Evolutionary conservation across 768 basidiomycete genomes (phyloP), one percentile per base, ranked within the genome.

Genomic region (Termitomyces sp.): DNA sequence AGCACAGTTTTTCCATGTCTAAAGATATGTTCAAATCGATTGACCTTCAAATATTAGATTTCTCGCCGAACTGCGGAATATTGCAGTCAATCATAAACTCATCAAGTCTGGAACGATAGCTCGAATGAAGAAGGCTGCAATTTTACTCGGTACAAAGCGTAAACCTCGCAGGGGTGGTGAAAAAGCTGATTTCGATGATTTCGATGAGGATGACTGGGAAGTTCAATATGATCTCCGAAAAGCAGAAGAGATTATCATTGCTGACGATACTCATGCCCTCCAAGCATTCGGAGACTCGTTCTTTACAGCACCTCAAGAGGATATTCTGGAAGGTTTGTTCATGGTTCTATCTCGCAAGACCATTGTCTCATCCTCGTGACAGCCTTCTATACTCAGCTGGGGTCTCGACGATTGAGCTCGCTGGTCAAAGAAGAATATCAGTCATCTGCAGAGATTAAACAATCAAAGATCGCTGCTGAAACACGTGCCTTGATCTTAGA

Each of bases 271-370:
- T 10, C 89, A 91, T 50, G 76, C 87, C 5, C 84, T 88, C 64
- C 88, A 91, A 60, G 76, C 88, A 13, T 97, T 97, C 67, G 86
- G 87, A 5, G 85, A 87, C 45, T 79, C 81, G 2, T 75, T 96
- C 16, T 91, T 87, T 67, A 82, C 82, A 2, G 91, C 89, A 9
- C 90, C 92, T 0, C 91, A 96, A 71, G 95, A 98, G 69, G 93
- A 96, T 64, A 78, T 93, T 8, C 77, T 98, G 12, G 96, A 98
- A 84, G 81, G 87, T 91, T 61, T 14, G 61, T 24, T 16, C 8
- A 2, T 32, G 1, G 2, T 20, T 8, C 26, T 16, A 6, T 14
- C 8, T 13, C 5, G 27, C 32, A 27, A 43, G 14, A 3, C 20
- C 12, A 51, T 42, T 44, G 37, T 57, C 47, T 63, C 18, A 59